Evolutionary conservation across 352 stramenopile genomes (phyloP).

Genomic region (Phytophthora europaea): DNA sequence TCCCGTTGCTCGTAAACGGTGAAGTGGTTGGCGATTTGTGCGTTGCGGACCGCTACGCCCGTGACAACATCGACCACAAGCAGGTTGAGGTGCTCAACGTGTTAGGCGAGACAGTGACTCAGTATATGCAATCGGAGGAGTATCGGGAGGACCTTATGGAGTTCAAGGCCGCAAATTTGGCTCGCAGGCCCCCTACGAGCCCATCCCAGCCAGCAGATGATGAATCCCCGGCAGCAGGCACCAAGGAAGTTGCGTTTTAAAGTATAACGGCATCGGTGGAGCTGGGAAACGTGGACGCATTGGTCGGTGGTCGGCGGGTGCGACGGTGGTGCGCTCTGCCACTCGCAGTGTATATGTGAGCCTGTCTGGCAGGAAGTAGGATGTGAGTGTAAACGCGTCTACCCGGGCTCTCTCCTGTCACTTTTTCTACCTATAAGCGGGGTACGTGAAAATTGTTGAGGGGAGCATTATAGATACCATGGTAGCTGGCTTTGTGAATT

Average conservation of each 20-base stretch:
- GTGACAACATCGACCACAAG: constrained; percentile 86
- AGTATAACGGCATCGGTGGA: constrained; percentile 30
- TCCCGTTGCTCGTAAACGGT: constrained; percentile 85
- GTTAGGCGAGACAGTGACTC: constrained; percentile 87
- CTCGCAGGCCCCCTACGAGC: constrained; percentile 34
- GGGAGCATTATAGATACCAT: constrained; percentile 23
- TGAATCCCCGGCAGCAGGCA: constrained; percentile 34
- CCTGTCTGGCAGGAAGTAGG: constrained; percentile 19
- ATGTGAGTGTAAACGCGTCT: constrained; percentile 26
- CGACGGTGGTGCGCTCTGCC: constrained; percentile 8
- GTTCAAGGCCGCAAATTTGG: constrained; percentile 62
- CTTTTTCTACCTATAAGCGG: constrained; percentile 30
- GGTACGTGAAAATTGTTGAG: constrained; percentile 39
- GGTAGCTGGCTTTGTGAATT: constrained; percentile 36
- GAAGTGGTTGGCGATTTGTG: constrained; percentile 90
- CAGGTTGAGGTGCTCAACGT: constrained; percentile 89
- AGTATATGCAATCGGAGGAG: constrained; percentile 90
- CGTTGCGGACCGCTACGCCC: constrained; percentile 82
- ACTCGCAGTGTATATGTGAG: constrained; percentile 43
- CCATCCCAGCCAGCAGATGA: constrained; percentile 34
- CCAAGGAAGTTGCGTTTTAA: constrained; percentile 91
- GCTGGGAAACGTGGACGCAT: constrained; percentile 25
- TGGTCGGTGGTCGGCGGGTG: constrained; percentile 18
- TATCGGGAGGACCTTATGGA: constrained; percentile 82
- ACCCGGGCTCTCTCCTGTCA: constrained; percentile 21